Conservation (phyloP, 2,329 filamentous ascomycete genomes). For the Trichoderma breve region DNA sequence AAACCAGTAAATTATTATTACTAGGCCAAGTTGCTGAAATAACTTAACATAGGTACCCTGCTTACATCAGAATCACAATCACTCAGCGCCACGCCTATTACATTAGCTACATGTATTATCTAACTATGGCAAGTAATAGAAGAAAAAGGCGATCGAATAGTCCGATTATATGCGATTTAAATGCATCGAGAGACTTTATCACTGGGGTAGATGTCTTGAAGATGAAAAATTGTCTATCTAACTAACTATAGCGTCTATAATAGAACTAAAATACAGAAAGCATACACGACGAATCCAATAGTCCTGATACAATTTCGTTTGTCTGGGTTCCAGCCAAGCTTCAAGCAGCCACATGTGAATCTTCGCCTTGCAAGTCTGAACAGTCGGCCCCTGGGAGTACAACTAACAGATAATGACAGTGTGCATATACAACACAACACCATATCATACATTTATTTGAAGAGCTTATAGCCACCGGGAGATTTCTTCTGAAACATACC, state of each 20-base stretch:
- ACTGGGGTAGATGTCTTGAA: background rate
- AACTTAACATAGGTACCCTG: too few species aligned
- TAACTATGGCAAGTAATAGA: background rate
- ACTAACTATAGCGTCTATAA: background rate
- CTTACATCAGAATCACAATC: background rate
- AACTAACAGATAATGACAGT: background rate
- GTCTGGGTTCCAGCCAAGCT: background rate
- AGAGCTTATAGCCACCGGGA: conserved; percentile 12
- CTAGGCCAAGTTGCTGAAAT: background rate
- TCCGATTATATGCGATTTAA: background rate
- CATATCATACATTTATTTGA: background rate
- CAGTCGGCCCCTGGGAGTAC: background rate
- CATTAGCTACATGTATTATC: background rate
- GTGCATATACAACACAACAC: background rate
- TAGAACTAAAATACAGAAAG: background rate
- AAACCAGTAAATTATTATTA: background rate
- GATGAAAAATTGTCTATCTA: background rate
- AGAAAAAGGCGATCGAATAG: background rate
- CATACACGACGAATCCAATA: background rate
- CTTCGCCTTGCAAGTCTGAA: background rate
- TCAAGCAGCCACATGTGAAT: background rate
- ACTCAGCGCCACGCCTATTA: background rate
- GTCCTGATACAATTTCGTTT: background rate
- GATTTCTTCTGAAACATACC: conserved; percentile 15
- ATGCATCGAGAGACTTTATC: background rate